Base-by-base conservation (phyloP, 371 early-diverging fungal species). In the Batrachochytrium dendrobatidis region DNA sequence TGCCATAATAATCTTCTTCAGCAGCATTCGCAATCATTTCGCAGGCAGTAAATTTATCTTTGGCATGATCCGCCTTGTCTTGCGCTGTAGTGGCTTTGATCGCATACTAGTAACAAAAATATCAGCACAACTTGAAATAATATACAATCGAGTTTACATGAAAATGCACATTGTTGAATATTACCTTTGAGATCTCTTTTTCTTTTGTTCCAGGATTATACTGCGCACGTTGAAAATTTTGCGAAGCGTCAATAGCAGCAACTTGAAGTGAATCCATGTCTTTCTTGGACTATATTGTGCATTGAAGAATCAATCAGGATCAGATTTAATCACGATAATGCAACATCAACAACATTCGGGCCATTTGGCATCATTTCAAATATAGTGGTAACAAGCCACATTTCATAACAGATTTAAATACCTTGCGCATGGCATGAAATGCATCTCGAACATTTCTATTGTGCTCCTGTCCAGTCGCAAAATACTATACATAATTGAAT, bases 401-500 rank as follows among this genome's bases (percentile, higher is more conserved):
- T 17, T 15, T 7, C 15, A 32, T 3, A 30, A 6, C 7, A 6
- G 28, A 29, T 58, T 35, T 24, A 33, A 5, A 20, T 34, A 71
- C 72, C 64, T 65, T 68, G 45, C 58, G 60, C 54, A 72, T 29
- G 5, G 58, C 51, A 1, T 59, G 48, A 29, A 58, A 59, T 0
- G 62, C 73, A 51, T 72, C 73, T 44, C 69, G 67, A n/a, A 72
- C 55, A 32, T 61, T 65, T 50, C 51, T 53, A 17, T 53, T 55
- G 49, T 65, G 63, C n/a, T 65, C 67, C 50, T 60, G 24, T 69
- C 73, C n/a, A n/a, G n/a, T n/a, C n/a, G n/a, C n/a, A n/a, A n/a
- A n/a, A n/a, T n/a, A n/a, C n/a, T n/a, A n/a, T n/a, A n/a, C n/a
- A n/a, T n/a, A n/a, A n/a, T n/a, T n/a, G n/a, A n/a, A n/a, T n/a